phyloP scores from a whole-genome alignment of 2,329 filamentous ascomycete genomes.

The Fusarium sp. region DNA sequence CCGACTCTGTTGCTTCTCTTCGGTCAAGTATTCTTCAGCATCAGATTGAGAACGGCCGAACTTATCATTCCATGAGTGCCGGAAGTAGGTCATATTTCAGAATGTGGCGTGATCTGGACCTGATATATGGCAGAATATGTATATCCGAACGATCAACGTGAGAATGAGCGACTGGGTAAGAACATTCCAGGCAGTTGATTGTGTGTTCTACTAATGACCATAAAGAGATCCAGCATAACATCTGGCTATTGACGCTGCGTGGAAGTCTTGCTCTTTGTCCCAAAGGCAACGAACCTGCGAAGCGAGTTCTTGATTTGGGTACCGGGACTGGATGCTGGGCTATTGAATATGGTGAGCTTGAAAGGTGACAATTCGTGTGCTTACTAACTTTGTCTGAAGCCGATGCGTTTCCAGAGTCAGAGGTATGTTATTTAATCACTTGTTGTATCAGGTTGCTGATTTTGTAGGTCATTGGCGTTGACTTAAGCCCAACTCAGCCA shows the following conservation, averaged over 20 bases:
- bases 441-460: background rate
- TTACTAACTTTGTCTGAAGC: background rate
- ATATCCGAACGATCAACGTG: background rate
- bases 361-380: rapidly evolving
- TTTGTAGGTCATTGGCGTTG: constrained; percentile 12
- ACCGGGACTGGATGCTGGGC: constrained; percentile 25
- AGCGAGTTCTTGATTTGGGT: constrained; percentile 4
- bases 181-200: background rate
- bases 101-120: background rate
- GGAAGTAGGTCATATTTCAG: background rate
- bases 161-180: background rate
- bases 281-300: constrained; percentile 1
- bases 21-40: background rate
- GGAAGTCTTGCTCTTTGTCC: constrained; percentile 1
- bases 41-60: background rate
- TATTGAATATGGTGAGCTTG: constrained; percentile 6
- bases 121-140: background rate
- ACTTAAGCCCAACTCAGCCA: constrained; percentile 16
- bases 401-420: background rate
- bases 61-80: background rate
- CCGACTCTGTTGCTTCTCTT: background rate
- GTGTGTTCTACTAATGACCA: background rate
- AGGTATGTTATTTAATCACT: background rate
- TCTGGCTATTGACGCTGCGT: background rate
- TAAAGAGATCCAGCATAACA: background rate